A percentile compares a stretch with the other conserved stretches of the same genome.
phyloP scores from a whole-genome alignment of 75 land plant species.

The Pinus tabuliformis region DNA sequence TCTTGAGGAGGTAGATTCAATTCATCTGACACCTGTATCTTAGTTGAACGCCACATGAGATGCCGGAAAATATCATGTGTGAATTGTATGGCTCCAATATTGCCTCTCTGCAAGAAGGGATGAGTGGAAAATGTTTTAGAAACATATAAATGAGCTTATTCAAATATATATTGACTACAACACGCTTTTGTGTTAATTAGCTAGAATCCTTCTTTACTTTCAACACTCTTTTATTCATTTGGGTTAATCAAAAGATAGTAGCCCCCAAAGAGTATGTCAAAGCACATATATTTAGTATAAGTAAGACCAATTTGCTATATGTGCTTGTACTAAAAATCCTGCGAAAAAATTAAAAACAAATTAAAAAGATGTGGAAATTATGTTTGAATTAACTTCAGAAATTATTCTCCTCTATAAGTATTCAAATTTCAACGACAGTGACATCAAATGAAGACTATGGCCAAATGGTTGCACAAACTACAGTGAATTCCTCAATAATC shows the following conservation, averaged over 20 bases:
- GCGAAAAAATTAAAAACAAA: no score
- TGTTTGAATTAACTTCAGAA: no score
- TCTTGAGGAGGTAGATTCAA: conserved; percentile 92
- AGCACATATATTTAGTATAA: no score
- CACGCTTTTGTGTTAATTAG: not conserved
- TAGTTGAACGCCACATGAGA: conserved; percentile 98
- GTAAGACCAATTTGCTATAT: no score
- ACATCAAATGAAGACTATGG: no score
- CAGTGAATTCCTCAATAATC: no score
- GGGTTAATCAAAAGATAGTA: not conserved
- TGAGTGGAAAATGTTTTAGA: not conserved
- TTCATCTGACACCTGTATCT: conserved; percentile 77
- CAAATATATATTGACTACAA: not conserved
- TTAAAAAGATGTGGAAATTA: no score
- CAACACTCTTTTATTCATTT: not conserved
- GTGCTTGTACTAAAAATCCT: no score
- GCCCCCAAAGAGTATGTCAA: not conserved
- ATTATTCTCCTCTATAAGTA: no score
- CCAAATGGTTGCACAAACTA: no score
- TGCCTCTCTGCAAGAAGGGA: conserved; percentile 54
- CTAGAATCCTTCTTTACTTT: not conserved
- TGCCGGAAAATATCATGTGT: conserved; percentile 70
- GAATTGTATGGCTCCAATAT: conserved; percentile 63
- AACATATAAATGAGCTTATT: not conserved
- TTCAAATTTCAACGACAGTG: no score